Evolutionary conservation across 192 early-diverging fungal species (phyloP).

Genomic region (Powellomyces hirtus): DNA sequence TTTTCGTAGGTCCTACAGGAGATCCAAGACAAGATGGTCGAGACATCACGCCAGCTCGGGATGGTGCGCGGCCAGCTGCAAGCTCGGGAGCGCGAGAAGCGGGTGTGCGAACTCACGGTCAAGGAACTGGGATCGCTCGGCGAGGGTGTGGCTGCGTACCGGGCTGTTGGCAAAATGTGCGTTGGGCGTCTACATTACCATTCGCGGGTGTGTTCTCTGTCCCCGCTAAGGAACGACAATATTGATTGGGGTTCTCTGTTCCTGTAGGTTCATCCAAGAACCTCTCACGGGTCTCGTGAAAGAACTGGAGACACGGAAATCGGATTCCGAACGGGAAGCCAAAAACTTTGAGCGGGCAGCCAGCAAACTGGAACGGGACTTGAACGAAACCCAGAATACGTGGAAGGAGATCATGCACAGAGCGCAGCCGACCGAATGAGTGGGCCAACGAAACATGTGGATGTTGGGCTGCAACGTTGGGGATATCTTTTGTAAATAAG

Average conservation of each 20-base stretch:
- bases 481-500: no score
- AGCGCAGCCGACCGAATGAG: neutral
- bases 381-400: conserved; percentile 46
- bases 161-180: conserved; percentile 74
- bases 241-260: neutral
- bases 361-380: conserved; percentile 58
- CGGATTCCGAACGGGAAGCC: conserved; percentile 48
- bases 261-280: conserved; percentile 55
- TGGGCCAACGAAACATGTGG: neutral
- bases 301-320: conserved; percentile 36
- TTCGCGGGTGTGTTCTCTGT: no score
- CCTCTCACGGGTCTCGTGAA: conserved; percentile 42
- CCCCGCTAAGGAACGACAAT: neutral
- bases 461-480: no score
- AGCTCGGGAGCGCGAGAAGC: conserved; percentile 62
- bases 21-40: conserved; percentile 63
- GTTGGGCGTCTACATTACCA: neutral
- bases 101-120: conserved; percentile 65
- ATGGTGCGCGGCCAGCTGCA: conserved; percentile 62
- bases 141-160: conserved; percentile 58
- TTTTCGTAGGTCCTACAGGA: conserved; percentile 42
- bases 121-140: conserved; percentile 61
- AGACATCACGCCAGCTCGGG: conserved; percentile 58
- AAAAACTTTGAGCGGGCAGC: conserved; percentile 52
- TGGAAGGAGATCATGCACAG: conserved; percentile 23